Evolutionary conservation across 352 stramenopile genomes (phyloP), one percentile per base, ranked within the genome.

Genomic region (Phytopythium boreale): DNA sequence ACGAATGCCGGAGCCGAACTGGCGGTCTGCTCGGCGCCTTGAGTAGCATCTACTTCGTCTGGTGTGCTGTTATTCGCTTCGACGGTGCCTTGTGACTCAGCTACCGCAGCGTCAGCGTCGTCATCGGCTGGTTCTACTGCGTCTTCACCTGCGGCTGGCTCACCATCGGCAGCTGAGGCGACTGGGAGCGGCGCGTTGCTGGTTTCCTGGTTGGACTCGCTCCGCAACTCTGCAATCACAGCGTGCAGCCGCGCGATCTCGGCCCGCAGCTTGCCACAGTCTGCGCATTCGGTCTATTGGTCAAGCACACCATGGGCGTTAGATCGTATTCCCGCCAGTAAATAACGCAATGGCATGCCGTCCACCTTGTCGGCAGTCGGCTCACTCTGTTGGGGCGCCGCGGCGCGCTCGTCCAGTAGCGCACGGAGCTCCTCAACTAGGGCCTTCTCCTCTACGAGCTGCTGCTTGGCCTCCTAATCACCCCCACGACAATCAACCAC

Each of bases 201-300:
- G 39, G 0, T n/a, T 4, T 61, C 56, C 43, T 61, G 56, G 43
- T 61, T 61, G 24, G 56, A 61, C 37, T 61, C 55, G 20, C 36
- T 24, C 2, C 26, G 39, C 8, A 61, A 24, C 14, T 24, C 24
- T 2, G 39, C 37, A 26, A 53, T 39, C 1, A 37, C 24, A 19
- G 39, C 37, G 2, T n/a, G 24, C 26, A 61, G 56, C 22, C 27
- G 37, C 19, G 26, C 22, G 17, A 61, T 27, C 24, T 61, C 56
- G 4, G 1, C 5, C 8, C 27, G 56, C 0, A 61, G 3, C 56
- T 61, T 61, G 24, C 41, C 12, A 26, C 56, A 61, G 43, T 19
- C 39, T 15, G 39, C 15, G 41, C 56, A 61, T 10, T 47, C 53
- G 36, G n/a, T 34, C 24, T 43, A 12, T 10, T 29, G 0, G 11